Conservation (phyloP, 2,329 filamentous ascomycete genomes). For the Fusarium armeniacum region DNA sequence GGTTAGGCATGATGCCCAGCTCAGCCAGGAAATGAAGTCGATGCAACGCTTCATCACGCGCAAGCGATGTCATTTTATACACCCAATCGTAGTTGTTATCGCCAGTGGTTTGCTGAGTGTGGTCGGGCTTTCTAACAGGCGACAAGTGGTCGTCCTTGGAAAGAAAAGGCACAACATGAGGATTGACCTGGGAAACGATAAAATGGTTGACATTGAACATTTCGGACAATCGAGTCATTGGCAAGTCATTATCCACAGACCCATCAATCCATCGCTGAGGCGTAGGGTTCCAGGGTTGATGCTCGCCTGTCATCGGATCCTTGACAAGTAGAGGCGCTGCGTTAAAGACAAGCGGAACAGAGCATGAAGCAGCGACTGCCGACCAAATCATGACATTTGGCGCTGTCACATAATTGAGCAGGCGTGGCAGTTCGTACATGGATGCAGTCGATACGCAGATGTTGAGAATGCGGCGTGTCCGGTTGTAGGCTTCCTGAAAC, state of each 20-base stretch:
- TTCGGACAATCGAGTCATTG: constrained; percentile 88
- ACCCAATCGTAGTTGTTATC: constrained; percentile 71
- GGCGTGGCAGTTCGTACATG: constrained; percentile 85
- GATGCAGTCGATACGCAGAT: constrained; percentile 92
- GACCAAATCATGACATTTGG: constrained; percentile 98
- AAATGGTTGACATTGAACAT: constrained; percentile 99
- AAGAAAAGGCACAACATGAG: constrained; percentile 90
- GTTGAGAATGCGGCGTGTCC: constrained; percentile 91
- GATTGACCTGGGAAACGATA: constrained; percentile 97
- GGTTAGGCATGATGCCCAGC: constrained; percentile 82
- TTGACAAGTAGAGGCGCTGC: constrained; percentile 85
- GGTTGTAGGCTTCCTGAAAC: constrained; percentile 95
- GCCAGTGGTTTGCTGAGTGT: constrained; percentile 42
- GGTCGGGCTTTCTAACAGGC: constrained; percentile 52
- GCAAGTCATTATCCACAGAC: constrained; percentile 93
- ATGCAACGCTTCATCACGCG: constrained; percentile 84
- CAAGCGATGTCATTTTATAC: constrained; percentile 76
- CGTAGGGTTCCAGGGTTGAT: constrained; percentile 86
- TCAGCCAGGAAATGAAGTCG: constrained; percentile 85
- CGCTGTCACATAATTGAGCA: constrained; percentile 93
- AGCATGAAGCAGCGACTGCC: constrained; percentile 95
- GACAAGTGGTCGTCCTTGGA: constrained; percentile 76
- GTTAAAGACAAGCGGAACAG: constrained; percentile 88
- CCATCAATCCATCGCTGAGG: constrained; percentile 93
- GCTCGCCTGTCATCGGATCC: constrained; percentile 82